Conservation (phyloP, 768 basidiomycete genomes). For the Termitomyces sp. region DNA sequence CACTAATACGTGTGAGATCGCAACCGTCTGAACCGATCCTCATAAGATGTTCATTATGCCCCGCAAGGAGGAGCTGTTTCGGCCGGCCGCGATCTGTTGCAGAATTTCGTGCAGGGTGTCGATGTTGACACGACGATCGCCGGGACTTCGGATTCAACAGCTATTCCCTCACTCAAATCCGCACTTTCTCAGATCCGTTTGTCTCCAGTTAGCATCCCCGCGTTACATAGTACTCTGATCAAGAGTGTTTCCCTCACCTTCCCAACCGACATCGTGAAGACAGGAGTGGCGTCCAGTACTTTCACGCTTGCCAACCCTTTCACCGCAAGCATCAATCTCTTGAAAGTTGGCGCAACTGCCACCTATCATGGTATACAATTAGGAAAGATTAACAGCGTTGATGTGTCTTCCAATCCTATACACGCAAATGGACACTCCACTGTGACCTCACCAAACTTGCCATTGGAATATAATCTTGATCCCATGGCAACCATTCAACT, state of each 20-base stretch:
- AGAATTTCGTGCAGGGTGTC: conserved; percentile 66
- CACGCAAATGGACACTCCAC: conserved; percentile 53
- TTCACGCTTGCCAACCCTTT: conserved; percentile 66
- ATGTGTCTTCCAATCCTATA: conserved; percentile 52
- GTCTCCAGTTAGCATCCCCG: conserved; percentile 59
- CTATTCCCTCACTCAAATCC: conserved; percentile 52
- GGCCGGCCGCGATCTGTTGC: conserved; percentile 51
- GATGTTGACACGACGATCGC: conserved; percentile 49
- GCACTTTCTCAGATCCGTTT: conserved; percentile 59
- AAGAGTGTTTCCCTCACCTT: conserved; percentile 50
- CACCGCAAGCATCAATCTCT: conserved; percentile 63
- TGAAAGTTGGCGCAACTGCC: conserved; percentile 48
- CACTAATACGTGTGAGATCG: neutral
- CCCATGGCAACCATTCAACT: conserved; percentile 57
- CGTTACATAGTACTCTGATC: conserved; percentile 58
- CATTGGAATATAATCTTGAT: conserved; percentile 60
- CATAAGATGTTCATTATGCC: conserved; percentile 54
- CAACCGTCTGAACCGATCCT: neutral
- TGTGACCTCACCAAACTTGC: conserved; percentile 50
- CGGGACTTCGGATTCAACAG: conserved; percentile 51
- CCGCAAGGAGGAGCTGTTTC: conserved; percentile 48
- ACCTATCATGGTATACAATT: conserved; percentile 50
- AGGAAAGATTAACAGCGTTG: conserved; percentile 52
- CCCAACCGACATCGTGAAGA: conserved; percentile 56
- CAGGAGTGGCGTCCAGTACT: conserved; percentile 50